phyloP scores from a whole-genome alignment of 163 green algal species.

The Scenedesmus sp. region DNA sequence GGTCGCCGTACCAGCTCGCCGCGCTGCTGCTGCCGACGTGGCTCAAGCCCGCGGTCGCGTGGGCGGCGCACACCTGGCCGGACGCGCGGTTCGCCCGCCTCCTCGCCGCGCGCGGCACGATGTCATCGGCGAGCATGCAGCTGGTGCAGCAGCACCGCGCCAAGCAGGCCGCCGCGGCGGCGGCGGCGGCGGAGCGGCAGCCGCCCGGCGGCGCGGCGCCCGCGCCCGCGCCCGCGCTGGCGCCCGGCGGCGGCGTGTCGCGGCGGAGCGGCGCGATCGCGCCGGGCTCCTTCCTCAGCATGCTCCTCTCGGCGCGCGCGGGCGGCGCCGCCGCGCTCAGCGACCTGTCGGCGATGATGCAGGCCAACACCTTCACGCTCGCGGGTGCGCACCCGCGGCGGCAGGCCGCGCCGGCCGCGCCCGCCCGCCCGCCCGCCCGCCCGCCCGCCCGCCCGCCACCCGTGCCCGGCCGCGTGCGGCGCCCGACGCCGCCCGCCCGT shows the following conservation, averaged over 20 bases:
- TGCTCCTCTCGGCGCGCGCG: conserved; percentile 46
- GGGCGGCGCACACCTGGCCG: not conserved
- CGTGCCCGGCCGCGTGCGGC: not conserved
- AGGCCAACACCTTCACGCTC: conserved; percentile 49
- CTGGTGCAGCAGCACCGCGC: conserved; percentile 18
- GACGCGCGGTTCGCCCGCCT: conserved; percentile 7
- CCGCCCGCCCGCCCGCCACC: not conserved
- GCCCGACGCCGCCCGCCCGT: not conserved
- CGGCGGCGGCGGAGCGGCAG: no score
- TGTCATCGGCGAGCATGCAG: conserved; percentile 16
- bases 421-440: no score
- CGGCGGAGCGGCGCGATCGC: conserved; percentile 21
- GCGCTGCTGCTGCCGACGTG: conserved; percentile 8
- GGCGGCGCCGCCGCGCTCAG: not conserved
- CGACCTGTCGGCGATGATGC: conserved; percentile 10
- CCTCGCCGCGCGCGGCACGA: not conserved
- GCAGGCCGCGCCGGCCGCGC: no score
- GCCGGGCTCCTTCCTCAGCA: conserved; percentile 48
- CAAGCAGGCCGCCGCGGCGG: not conserved
- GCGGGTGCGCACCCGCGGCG: no score
- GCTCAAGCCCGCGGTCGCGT: not conserved
- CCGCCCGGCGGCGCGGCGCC: no score
- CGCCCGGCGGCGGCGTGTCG: no score
- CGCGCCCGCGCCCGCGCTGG: no score
- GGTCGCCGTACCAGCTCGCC: not conserved